Conservation (phyloP, 176 grass and related monocot species). For the Chrysopogon serrulatus region DNA sequence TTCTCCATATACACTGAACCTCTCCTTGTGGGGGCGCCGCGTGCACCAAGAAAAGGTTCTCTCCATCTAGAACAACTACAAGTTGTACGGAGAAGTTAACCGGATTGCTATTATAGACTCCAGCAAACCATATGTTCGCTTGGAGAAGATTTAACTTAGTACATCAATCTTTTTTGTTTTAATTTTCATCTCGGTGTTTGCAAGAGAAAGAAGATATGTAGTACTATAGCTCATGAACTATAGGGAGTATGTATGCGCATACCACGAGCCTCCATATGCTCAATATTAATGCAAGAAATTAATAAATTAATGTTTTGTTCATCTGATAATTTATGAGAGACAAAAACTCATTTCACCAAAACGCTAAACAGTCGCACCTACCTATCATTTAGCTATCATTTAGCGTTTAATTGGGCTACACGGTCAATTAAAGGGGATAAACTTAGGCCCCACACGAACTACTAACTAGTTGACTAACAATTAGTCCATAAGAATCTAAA, state of each 20-base stretch:
- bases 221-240: neutral
- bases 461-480: too few relatives aligned
- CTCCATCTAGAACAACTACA: neutral
- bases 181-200: neutral
- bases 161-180: neutral
- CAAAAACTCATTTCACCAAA: neutral
- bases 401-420: too few relatives aligned
- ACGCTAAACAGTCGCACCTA: too few relatives aligned
- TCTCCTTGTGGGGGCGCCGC: slow-evolving; percentile 24
- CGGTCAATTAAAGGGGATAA: too few relatives aligned
- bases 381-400: too few relatives aligned
- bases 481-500: too few relatives aligned
- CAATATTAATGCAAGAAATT: neutral
- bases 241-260: neutral
- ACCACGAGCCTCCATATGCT: neutral
- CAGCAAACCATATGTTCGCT: neutral
- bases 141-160: neutral
- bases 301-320: neutral
- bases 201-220: neutral
- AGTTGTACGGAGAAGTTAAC: neutral
- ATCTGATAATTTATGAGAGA: neutral
- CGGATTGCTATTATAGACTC: too few relatives aligned
- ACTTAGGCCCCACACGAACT: too few relatives aligned
- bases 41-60: slow-evolving; percentile 20
- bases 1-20: slow-evolving; percentile 24